These are phyloP conservation scores for Delphinella strobiligena DNA, from an alignment of 2,329 filamentous ascomycete genomes.

Conservation along the genomic window DNA sequence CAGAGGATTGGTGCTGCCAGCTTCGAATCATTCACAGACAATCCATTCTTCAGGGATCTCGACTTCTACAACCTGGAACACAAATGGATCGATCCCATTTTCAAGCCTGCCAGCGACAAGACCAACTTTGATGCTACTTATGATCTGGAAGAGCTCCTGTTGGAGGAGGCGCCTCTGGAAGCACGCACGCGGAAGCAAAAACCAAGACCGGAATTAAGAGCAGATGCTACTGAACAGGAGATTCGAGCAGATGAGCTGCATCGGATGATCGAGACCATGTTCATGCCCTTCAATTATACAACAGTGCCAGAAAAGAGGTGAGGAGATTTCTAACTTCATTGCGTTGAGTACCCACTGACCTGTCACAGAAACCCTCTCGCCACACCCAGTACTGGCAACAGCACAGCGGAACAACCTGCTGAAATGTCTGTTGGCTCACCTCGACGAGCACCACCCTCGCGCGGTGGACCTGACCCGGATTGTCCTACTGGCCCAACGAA, in stretches of 20 bases:
- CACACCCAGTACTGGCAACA: not conserved
- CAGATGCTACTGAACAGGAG: slow-evolving; percentile 89
- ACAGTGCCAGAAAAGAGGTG: slow-evolving; percentile 60
- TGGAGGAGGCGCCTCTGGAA: slow-evolving; percentile 91
- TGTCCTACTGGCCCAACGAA: no score
- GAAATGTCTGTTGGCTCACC: not conserved
- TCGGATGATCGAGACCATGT: slow-evolving; percentile 85
- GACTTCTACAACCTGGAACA: slow-evolving; percentile 75
- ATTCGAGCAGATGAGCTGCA: slow-evolving; percentile 91
- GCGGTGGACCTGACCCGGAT: no score
- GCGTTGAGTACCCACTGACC: no score
- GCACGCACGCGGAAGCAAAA: slow-evolving; percentile 88
- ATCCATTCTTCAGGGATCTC: slow-evolving; percentile 78
- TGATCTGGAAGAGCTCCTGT: slow-evolving; percentile 80
- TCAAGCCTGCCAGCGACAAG: slow-evolving; percentile 89
- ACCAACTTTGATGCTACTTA: slow-evolving; percentile 99
- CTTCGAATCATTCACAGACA: slow-evolving; percentile 74
- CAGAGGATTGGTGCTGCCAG: slow-evolving; percentile 71
- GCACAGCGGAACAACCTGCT: slow-evolving; percentile 1
- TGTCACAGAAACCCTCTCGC: slow-evolving; percentile 1
- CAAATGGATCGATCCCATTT: slow-evolving; percentile 83
- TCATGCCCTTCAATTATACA: slow-evolving; percentile 93
- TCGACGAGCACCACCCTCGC: not conserved
- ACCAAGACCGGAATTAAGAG: slow-evolving; percentile 78
- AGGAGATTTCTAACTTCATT: slow-evolving; percentile 1